These are phyloP conservation scores for Rhytidiadelphus loreus DNA, from an alignment of 225 moss, liverwort and hornwort species.

Conservation along the genomic window DNA sequence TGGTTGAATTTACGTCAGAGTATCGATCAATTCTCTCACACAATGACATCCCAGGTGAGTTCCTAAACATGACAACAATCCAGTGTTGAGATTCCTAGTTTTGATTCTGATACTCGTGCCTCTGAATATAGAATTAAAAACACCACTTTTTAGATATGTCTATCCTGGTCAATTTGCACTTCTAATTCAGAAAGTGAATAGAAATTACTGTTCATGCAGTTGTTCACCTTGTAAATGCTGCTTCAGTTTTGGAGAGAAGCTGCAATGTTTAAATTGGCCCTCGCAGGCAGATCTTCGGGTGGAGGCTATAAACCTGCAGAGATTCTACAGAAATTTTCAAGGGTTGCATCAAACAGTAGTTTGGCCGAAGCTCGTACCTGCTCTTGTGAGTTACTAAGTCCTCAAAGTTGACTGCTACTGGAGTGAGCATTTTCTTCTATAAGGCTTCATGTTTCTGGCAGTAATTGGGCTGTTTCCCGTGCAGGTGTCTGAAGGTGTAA, in stretches of 20 bases:
- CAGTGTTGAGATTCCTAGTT: neutral
- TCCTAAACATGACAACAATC: neutral
- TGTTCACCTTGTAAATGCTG: neutral
- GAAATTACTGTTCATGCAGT: neutral
- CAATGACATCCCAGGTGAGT: slow-evolving; percentile 85
- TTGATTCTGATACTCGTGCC: neutral
- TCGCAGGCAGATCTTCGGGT: slow-evolving; percentile 87
- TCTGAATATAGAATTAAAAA: neutral
- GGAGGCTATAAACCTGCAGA: slow-evolving; percentile 74
- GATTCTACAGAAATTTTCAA: slow-evolving; percentile 80
- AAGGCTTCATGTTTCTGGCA: neutral
- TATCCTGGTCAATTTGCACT: neutral
- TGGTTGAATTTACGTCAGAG: slow-evolving; percentile 88
- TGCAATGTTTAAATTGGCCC: neutral
- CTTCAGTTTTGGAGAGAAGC: neutral
- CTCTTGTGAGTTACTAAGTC: slow-evolving; percentile 42
- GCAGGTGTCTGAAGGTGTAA: slow-evolving; percentile 86
- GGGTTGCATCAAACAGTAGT: slow-evolving; percentile 56
- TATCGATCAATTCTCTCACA: slow-evolving; percentile 92
- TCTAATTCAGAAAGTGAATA: neutral
- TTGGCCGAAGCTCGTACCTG: slow-evolving; percentile 82
- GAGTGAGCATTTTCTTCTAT: neutral
- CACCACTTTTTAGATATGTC: neutral
- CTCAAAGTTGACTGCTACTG: neutral
- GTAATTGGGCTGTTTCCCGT: neutral